A percentile compares a stretch with the other conserved stretches of the same genome.
These are phyloP conservation scores for Acidomyces sp. DNA, from an alignment of 495 filamentous ascomycete genomes.

Conservation along the genomic window DNA sequence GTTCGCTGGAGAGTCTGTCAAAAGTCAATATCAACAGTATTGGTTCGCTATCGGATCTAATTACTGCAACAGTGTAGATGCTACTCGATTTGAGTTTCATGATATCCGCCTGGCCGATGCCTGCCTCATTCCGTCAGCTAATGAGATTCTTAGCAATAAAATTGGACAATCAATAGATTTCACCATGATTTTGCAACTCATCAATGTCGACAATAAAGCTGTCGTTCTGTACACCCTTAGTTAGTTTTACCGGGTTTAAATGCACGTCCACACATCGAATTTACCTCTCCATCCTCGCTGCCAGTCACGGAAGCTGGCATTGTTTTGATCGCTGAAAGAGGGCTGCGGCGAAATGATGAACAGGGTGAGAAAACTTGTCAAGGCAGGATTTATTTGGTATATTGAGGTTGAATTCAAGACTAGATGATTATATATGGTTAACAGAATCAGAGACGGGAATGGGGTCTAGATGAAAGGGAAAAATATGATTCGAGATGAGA, in stretches of 20 bases:
- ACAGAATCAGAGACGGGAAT: slow-evolving; percentile 2
- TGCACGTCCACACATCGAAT: neutral
- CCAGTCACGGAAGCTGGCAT: slow-evolving; percentile 41
- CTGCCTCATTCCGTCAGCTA: no score
- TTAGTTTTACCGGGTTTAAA: neutral
- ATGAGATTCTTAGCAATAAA: no score
- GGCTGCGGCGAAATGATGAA: neutral
- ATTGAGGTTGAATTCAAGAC: neutral
- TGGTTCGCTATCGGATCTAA: neutral
- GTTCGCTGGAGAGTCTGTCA: slow-evolving; percentile 50
- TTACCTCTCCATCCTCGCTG: slow-evolving; percentile 46
- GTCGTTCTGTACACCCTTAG: slow-evolving; percentile 18
- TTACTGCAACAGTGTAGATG: slow-evolving; percentile 58
- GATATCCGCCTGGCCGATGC: slow-evolving; percentile 62
- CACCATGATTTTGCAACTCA: slow-evolving; percentile 57
- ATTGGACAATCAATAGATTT: no score
- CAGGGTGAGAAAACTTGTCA: neutral
- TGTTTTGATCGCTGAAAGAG: no score
- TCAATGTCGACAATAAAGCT: slow-evolving; percentile 63
- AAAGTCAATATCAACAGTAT: slow-evolving; percentile 1
- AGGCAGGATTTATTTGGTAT: neutral
- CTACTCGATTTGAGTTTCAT: slow-evolving; percentile 58
- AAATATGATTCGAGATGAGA: neutral
- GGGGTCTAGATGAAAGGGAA: neutral
- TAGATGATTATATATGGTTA: no score